A percentile compares a stretch with the other conserved stretches of the same genome.
These are phyloP conservation scores for Penicillium aurantiogriseum DNA, from an alignment of 2,329 filamentous ascomycete genomes.

Conservation along the genomic window DNA sequence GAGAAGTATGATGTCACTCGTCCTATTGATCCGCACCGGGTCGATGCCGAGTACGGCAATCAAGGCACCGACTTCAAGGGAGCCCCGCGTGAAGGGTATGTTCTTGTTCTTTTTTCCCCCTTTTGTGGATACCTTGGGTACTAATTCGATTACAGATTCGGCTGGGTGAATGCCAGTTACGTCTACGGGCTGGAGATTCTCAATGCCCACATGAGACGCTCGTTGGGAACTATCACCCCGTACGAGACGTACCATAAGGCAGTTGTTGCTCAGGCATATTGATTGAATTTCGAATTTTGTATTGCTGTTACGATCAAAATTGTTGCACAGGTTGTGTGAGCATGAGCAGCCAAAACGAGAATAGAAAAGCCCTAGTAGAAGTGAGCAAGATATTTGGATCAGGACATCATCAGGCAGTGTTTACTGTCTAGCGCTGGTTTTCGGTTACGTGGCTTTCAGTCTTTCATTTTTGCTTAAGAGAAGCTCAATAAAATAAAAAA, in stretches of 20 bases:
- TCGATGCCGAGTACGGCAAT: constrained; percentile 97
- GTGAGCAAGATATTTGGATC: background rate
- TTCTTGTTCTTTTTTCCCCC: constrained; percentile 24
- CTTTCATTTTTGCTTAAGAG: background rate
- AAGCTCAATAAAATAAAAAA: background rate
- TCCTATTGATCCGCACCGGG: constrained; percentile 83
- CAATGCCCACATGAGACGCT: constrained; percentile 83
- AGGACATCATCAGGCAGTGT: background rate
- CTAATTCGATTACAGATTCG: constrained; percentile 63
- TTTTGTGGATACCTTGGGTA: background rate
- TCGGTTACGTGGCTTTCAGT: background rate
- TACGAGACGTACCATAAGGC: constrained; percentile 80
- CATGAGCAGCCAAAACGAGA: background rate
- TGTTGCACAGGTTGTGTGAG: background rate
- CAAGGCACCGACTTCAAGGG: constrained; percentile 95
- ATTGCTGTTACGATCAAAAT: background rate
- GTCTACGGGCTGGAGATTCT: constrained; percentile 88
- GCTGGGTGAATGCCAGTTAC: constrained; percentile 98
- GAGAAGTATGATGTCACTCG: constrained; percentile 98
- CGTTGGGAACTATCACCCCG: constrained; percentile 81
- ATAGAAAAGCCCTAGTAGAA: background rate
- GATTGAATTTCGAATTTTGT: background rate
- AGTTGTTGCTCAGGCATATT: constrained; percentile 37
- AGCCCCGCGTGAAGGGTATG: constrained; percentile 91
- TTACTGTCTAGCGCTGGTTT: background rate